A percentile compares a stretch with the other conserved stretches of the same genome.
These are phyloP conservation scores for Phytophthora lateralis DNA, from an alignment of 352 stramenopile genomes.

Conservation along the genomic window DNA sequence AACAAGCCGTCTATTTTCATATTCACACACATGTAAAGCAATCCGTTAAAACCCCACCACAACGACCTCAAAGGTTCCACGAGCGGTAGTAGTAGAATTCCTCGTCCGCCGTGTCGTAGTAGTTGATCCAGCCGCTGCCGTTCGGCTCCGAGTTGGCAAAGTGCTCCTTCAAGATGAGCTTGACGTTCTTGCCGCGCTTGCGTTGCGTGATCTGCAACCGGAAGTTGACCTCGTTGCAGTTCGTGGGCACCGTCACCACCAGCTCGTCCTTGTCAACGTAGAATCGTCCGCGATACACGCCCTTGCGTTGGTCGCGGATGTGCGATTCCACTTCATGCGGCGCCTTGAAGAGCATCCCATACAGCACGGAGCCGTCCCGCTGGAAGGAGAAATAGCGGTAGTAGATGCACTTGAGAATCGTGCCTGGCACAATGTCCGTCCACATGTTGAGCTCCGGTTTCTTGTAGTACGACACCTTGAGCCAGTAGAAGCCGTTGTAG, in stretches of 20 bases:
- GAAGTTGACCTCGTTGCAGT: conserved; percentile 78
- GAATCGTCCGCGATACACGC: conserved; percentile 62
- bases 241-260: conserved; percentile 72
- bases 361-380: conserved; percentile 71
- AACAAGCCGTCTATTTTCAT: conserved; percentile 32
- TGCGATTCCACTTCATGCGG: conserved; percentile 58
- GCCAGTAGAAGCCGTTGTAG: conserved; percentile 84
- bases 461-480: conserved; percentile 85
- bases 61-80: conserved; percentile 53
- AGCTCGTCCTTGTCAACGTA: conserved; percentile 67
- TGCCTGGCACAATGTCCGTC: conserved; percentile 67
- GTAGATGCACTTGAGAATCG: conserved; percentile 83
- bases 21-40: conserved; percentile 19
- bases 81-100: conserved; percentile 81
- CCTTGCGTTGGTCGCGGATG: conserved; percentile 41
- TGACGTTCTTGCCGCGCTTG: conserved; percentile 58
- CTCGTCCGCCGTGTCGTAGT: conserved; percentile 75
- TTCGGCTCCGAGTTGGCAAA: conserved; percentile 74
- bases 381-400: conserved; percentile 88
- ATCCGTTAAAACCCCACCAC: conserved; percentile 1
- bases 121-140: conserved; percentile 64
- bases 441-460: conserved; percentile 88
- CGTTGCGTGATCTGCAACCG: conserved; percentile 54
- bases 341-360: conserved; percentile 79
- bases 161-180: conserved; percentile 70